These are phyloP conservation scores for Globisporangium orthogonon DNA, from an alignment of 352 stramenopile genomes.

Conservation along the genomic window DNA sequence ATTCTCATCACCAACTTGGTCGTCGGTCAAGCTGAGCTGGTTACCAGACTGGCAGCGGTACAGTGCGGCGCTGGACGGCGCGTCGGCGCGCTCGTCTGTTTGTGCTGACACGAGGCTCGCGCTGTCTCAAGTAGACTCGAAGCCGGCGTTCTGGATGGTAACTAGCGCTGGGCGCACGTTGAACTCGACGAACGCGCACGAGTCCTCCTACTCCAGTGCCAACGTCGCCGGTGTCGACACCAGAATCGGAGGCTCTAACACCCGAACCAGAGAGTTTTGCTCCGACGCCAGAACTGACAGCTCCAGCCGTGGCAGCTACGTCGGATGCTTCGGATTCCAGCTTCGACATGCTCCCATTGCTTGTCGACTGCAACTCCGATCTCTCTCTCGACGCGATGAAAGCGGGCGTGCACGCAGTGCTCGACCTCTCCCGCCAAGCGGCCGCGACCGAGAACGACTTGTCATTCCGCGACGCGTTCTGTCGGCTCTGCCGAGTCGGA, in stretches of 20 bases:
- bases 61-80: neutral
- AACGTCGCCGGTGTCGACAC: neutral
- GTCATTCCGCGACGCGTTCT: neutral
- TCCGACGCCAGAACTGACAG: no score
- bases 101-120: slow-evolving; percentile 34
- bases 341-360: neutral
- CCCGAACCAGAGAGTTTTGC: no score
- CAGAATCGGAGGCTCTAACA: no score
- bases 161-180: neutral
- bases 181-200: slow-evolving; percentile 28
- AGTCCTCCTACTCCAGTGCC: slow-evolving; percentile 14
- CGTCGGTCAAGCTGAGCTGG: neutral
- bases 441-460: neutral
- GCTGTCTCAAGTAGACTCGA: slow-evolving; percentile 56
- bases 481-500: neutral
- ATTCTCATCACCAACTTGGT: neutral
- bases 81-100: neutral
- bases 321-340: neutral
- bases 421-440: neutral
- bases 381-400: neutral
- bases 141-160: slow-evolving; percentile 29
- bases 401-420: neutral
- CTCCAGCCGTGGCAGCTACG: no score
- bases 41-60: neutral
- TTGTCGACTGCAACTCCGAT: neutral